phyloP scores from a whole-genome alignment of 495 filamentous ascomycete genomes.

The Thermochaetoides thermophila region DNA sequence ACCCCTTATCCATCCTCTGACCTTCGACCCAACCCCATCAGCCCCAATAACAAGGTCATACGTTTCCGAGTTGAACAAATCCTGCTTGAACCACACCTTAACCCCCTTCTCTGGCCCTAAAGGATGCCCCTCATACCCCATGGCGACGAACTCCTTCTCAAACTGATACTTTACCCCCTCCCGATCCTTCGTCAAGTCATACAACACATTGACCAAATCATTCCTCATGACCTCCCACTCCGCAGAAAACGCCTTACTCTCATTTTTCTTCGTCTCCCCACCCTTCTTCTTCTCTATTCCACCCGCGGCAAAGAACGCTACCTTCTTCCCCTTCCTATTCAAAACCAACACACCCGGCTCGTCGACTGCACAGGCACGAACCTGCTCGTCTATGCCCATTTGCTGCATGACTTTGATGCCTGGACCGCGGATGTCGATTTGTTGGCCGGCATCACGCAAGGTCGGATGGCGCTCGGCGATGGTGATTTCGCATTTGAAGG shows the following conservation, averaged over 20 bases:
- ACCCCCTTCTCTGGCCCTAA: constrained; percentile 11
- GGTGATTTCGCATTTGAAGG: constrained; percentile 25
- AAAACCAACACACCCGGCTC: constrained; percentile 34
- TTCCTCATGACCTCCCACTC: constrained; percentile 45
- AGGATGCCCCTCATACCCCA: constrained; percentile 11
- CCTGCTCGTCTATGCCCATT: constrained; percentile 34
- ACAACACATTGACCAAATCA: constrained; percentile 32
- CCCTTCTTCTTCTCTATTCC: constrained; percentile 26
- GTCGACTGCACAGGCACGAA: constrained; percentile 23
- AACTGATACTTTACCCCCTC: constrained; percentile 31
- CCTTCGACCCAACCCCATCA: constrained; percentile 33
- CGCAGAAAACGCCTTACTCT: too few relatives aligned
- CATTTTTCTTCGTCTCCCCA: constrained; percentile 27
- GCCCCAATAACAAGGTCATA: constrained; percentile 38
- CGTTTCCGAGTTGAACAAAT: too few relatives aligned
- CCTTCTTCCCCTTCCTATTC: constrained; percentile 17
- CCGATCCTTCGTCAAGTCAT: constrained; percentile 27
- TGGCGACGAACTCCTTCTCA: constrained; percentile 19
- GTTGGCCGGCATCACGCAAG: constrained; percentile 34
- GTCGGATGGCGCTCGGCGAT: constrained; percentile 35
- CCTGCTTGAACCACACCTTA: constrained; percentile 20
- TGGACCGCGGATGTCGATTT: constrained; percentile 36
- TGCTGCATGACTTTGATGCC: constrained; percentile 35
- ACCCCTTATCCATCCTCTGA: constrained; percentile 21
- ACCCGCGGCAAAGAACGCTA: constrained; percentile 27